Evolutionary conservation across 768 basidiomycete species (phyloP).

Genomic region (Lactarius akahatsu): DNA sequence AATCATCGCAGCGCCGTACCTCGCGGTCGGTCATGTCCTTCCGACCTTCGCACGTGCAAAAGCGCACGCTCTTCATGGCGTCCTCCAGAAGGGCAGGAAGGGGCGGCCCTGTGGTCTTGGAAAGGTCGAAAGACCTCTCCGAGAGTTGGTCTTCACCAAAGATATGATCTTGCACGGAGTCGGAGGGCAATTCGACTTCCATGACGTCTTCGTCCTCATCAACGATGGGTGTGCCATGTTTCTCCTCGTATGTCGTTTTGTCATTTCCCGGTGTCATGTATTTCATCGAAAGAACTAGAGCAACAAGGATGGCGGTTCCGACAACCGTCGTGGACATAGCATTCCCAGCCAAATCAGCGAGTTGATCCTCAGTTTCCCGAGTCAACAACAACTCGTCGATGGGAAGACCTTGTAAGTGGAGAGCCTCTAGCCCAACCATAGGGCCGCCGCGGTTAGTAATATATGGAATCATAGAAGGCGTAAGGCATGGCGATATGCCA

Average conservation of each 20-base stretch:
- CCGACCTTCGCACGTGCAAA: conserved; percentile 91
- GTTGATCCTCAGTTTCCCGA: conserved; percentile 88
- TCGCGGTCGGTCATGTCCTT: conserved; percentile 66
- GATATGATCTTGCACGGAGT: conserved; percentile 50
- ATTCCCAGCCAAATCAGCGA: conserved; percentile 93
- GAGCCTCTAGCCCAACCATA: conserved; percentile 89
- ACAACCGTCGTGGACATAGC: conserved; percentile 98
- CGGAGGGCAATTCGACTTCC: conserved; percentile 47
- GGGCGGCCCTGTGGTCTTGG: conserved; percentile 45
- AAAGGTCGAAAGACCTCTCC: conserved; percentile 66
- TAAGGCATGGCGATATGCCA: conserved; percentile 90
- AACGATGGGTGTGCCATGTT: conserved; percentile 41
- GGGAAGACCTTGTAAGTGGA: conserved; percentile 93
- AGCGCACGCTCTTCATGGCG: conserved; percentile 69
- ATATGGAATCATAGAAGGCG: conserved; percentile 95
- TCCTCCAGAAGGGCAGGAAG: conserved; percentile 57
- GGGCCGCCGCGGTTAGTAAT: conserved; percentile 95
- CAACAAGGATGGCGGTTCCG: conserved; percentile 83
- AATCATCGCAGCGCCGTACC: conserved; percentile 71
- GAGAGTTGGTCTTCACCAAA: conserved; percentile 69
- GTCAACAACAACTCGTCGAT: conserved; percentile 90
- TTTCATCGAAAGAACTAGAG: conserved; percentile 64
- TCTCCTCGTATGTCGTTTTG: conserved; percentile 64
- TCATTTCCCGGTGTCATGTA: conserved; percentile 69
- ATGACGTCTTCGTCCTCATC: conserved; percentile 43